Conservation (phyloP, 2,329 filamentous ascomycete species). For the Penicillium digitatum region DNA sequence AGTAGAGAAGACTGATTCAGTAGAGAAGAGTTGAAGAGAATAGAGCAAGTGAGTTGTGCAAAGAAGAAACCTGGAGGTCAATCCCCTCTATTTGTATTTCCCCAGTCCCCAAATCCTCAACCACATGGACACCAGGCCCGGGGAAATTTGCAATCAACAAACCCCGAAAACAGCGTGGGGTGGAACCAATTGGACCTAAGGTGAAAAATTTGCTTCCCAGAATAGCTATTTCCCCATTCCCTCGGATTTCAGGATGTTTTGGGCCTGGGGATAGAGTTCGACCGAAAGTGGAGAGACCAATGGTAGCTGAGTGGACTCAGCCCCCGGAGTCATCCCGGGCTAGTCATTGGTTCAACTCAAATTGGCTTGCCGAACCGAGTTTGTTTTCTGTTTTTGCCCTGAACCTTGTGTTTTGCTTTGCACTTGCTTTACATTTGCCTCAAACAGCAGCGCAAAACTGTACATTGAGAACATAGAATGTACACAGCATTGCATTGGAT, state of each 20-base stretch:
- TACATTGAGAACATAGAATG: neutral
- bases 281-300: slow-evolving; percentile 2
- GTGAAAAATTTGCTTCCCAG: neutral
- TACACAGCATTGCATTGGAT: neutral
- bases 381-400: neutral
- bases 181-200: neutral
- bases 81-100: slow-evolving; percentile 6
- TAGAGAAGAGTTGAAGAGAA: neutral
- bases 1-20: neutral
- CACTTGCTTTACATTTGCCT: neutral
- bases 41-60: neutral
- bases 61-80: neutral
- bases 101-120: neutral
- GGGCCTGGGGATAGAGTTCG: slow-evolving; percentile 7
- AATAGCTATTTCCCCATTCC: neutral
- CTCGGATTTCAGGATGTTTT: neutral
- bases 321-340: neutral
- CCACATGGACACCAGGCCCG: slow-evolving; percentile 5
- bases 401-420: neutral
- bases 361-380: neutral
- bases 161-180: neutral
- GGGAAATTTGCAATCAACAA: slow-evolving; percentile 2
- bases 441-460: neutral
- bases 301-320: neutral
- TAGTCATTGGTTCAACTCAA: neutral